A percentile compares a stretch with the other conserved stretches of the same genome.
These are phyloP conservation scores for Eucalyptus polybractea DNA, from an alignment of 345 rosid genomes.

Conservation along the genomic window DNA sequence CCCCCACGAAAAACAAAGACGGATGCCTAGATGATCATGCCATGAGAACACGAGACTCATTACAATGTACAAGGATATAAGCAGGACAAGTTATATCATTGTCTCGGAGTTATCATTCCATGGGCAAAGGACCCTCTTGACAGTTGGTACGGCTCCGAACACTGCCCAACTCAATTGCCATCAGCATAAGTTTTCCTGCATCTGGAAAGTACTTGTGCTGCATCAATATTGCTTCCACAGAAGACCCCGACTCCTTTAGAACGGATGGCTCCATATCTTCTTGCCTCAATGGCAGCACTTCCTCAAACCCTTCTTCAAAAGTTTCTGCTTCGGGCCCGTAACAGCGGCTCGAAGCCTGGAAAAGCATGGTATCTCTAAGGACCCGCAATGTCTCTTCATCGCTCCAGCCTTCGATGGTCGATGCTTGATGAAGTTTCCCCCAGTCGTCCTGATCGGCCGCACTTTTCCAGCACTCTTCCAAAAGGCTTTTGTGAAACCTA, in stretches of 20 bases:
- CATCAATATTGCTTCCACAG: constrained; percentile 70
- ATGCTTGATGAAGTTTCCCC: constrained; percentile 58
- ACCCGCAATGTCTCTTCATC: constrained; percentile 68
- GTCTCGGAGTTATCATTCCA: constrained; percentile 7
- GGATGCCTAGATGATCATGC: background rate
- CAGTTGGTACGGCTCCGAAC: constrained; percentile 10
- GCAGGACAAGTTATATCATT: background rate
- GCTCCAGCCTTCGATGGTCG: constrained; percentile 63
- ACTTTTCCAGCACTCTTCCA: constrained; percentile 88
- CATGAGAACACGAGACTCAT: background rate
- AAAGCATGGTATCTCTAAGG: constrained; percentile 52
- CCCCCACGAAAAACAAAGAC: background rate
- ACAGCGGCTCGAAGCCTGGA: constrained; percentile 64
- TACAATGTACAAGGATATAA: background rate
- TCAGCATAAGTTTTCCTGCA: constrained; percentile 83
- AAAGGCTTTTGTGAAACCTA: constrained; percentile 49
- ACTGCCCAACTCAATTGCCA: constrained; percentile 60
- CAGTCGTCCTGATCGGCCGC: constrained; percentile 76
- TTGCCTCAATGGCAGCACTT: constrained; percentile 60
- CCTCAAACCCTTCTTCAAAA: constrained; percentile 51
- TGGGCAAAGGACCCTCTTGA: constrained; percentile 6
- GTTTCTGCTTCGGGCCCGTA: constrained; percentile 57
- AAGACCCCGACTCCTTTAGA: constrained; percentile 22
- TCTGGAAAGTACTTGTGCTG: constrained; percentile 73
- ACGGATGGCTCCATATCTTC: constrained; percentile 13